phyloP scores from a whole-genome alignment of 352 stramenopile species.

The Phytophthora sp. region DNA sequence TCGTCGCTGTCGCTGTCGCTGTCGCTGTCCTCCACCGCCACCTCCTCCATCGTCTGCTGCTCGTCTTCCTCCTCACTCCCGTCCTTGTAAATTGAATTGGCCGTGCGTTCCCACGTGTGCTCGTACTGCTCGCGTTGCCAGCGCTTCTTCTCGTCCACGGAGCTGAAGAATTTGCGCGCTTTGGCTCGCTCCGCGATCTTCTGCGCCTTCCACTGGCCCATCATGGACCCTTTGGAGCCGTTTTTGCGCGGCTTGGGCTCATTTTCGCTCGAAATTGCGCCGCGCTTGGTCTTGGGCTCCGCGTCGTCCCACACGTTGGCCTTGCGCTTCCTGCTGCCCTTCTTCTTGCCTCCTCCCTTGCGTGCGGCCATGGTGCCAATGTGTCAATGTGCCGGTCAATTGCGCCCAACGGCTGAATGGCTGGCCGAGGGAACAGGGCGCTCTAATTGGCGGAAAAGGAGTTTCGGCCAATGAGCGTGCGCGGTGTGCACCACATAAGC shows the following conservation, averaged over 20 bases:
- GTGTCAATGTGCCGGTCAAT: neutral
- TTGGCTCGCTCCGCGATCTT: conserved; percentile 56
- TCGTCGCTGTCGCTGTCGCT: conserved; percentile 26
- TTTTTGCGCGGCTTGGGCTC: conserved; percentile 15
- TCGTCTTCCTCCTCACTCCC: conserved; percentile 18
- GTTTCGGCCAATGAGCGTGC: conserved; percentile 10
- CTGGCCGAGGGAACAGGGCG: conserved; percentile 13
- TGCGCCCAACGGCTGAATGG: conserved; percentile 26
- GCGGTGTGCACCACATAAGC: conserved; percentile 1
- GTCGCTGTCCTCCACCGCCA: neutral
- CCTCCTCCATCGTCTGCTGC: neutral
- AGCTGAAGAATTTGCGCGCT: conserved; percentile 48
- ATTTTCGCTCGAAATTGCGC: conserved; percentile 3
- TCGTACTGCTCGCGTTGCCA: conserved; percentile 50
- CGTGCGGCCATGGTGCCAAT: conserved; percentile 32
- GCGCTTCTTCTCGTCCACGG: conserved; percentile 56
- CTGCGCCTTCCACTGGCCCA: conserved; percentile 75
- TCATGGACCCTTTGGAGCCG: conserved; percentile 57
- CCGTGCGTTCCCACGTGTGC: conserved; percentile 33
- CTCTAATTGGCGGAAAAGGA: conserved; percentile 24
- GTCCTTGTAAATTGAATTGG: conserved; percentile 52
- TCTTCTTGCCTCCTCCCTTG: conserved; percentile 51
- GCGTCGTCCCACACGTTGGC: conserved; percentile 61
- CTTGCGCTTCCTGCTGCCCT: conserved; percentile 51
- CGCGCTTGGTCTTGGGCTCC: conserved; percentile 24